Evolutionary conservation across 108 stramenopile genomes (phyloP).

Genomic region (Skeletonema costatum): DNA sequence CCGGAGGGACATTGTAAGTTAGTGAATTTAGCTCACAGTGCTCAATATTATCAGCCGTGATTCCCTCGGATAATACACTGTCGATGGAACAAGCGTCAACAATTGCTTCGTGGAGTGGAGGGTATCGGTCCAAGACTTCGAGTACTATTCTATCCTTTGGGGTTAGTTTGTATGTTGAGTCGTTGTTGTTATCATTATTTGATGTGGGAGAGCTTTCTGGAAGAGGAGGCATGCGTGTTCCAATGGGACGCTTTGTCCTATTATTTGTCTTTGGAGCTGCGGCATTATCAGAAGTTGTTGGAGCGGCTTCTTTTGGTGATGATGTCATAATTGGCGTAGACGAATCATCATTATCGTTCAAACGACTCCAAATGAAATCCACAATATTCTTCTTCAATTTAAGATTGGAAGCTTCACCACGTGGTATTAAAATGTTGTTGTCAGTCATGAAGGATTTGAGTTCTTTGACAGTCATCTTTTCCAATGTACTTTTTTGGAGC

Average conservation of each 20-base stretch:
- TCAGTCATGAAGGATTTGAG: constrained; percentile 55
- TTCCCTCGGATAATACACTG: not conserved
- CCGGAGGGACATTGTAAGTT: constrained; percentile 10
- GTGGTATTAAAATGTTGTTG: constrained; percentile 20
- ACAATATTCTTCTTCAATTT: constrained; percentile 71
- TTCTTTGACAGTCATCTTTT: constrained; percentile 75
- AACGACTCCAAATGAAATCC: constrained; percentile 44
- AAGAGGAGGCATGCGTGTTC: constrained; percentile 21
- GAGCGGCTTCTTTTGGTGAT: not conserved
- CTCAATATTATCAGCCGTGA: constrained; percentile 4
- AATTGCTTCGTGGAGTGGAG: constrained; percentile 54
- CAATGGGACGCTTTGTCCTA: not conserved
- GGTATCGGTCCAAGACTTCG: constrained; percentile 56
- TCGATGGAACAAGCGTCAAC: constrained; percentile 9
- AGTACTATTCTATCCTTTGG: constrained; percentile 63
- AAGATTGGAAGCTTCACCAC: constrained; percentile 48
- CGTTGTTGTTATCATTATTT: not conserved
- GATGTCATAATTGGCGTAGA: not conserved
- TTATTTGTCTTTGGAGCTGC: not conserved
- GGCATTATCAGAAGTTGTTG: not conserved
- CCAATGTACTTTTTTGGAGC: constrained; percentile 20
- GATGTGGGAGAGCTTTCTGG: not conserved
- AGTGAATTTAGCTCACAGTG: constrained; percentile 20
- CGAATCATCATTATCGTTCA: not conserved
- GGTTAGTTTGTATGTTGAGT: constrained; percentile 16